Percentiles rank a stretch among this genome's conserved stretches.
These are phyloP conservation scores for Phytopythium sindhum DNA, from an alignment of 352 stramenopile genomes.

Conservation along the genomic window DNA sequence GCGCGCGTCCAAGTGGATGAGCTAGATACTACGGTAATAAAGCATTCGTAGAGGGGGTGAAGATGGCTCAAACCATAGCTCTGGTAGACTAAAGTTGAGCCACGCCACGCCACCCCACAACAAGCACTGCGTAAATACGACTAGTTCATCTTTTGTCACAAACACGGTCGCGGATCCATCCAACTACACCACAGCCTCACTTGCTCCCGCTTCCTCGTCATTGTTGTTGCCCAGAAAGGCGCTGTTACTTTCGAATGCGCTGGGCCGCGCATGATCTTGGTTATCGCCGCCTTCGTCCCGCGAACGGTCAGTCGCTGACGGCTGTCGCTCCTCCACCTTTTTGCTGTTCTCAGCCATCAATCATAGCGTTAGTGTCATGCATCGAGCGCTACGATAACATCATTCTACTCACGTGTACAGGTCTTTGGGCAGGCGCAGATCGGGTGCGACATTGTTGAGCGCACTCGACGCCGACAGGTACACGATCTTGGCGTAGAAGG, in stretches of 20 bases:
- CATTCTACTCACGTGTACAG: slow-evolving; percentile 38
- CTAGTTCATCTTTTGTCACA: too few relatives aligned
- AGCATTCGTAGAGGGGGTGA: too few relatives aligned
- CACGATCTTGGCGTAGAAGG: slow-evolving; percentile 78
- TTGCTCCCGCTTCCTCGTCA: neutral
- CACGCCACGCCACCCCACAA: too few relatives aligned
- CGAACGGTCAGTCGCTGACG: neutral
- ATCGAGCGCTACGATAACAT: neutral
- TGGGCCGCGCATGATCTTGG: neutral
- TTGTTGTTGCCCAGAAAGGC: neutral
- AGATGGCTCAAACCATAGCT: too few relatives aligned
- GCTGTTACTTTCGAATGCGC: neutral
- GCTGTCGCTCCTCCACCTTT: neutral
- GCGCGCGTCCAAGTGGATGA: slow-evolving; percentile 44
- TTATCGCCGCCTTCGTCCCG: neutral
- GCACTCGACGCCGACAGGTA: slow-evolving; percentile 53
- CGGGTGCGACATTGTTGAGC: slow-evolving; percentile 45
- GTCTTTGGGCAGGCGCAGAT: slow-evolving; percentile 42
- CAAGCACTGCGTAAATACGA: neutral
- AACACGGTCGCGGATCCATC: too few relatives aligned
- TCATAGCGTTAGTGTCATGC: neutral
- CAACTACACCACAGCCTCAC: neutral
- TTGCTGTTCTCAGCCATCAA: neutral
- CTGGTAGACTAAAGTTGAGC: too few relatives aligned
- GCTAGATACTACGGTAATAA: too few relatives aligned